Evolutionary conservation across 345 rosid species (phyloP).

Genomic region (Lagerstroemia speciosa): DNA sequence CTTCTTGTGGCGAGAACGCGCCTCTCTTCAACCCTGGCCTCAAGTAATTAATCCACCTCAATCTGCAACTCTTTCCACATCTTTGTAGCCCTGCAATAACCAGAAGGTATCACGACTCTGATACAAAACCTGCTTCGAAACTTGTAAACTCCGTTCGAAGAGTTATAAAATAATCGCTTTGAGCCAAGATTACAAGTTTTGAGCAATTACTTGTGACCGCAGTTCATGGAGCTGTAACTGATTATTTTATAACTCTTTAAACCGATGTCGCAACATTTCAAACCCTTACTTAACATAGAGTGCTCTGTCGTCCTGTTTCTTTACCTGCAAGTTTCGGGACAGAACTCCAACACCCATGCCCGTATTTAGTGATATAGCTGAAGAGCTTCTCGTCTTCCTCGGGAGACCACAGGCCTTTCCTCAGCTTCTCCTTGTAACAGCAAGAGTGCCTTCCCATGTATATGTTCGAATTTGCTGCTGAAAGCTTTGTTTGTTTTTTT

Average conservation of each 20-base stretch:
- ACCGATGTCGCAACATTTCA: too few species aligned
- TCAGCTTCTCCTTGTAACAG: conserved; percentile 67
- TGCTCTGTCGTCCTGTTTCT: background rate
- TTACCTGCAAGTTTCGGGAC: conserved; percentile 76
- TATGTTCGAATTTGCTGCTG: background rate
- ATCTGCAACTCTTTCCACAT: conserved; percentile 76
- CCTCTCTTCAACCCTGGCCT: conserved; percentile 90
- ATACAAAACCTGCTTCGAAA: too few species aligned
- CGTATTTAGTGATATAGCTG: conserved; percentile 52
- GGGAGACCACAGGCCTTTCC: conserved; percentile 88
- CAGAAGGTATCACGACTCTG: background rate
- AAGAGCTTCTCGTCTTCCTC: conserved; percentile 86
- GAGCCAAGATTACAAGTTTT: too few species aligned
- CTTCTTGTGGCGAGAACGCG: conserved; percentile 69
- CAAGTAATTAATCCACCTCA: conserved; percentile 78
- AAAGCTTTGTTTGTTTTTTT: background rate
- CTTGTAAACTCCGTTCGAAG: too few species aligned
- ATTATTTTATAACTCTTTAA: too few species aligned
- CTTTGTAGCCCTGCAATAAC: conserved; percentile 52
- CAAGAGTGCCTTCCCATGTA: conserved; percentile 74
- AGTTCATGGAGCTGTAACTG: too few species aligned
- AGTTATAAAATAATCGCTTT: too few species aligned
- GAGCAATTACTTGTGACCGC: too few species aligned
- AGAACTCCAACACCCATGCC: conserved; percentile 88
- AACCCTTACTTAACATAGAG: too few species aligned